Base-by-base conservation (phyloP, 148 eudicot species). In the Camellia japonica region DNA sequence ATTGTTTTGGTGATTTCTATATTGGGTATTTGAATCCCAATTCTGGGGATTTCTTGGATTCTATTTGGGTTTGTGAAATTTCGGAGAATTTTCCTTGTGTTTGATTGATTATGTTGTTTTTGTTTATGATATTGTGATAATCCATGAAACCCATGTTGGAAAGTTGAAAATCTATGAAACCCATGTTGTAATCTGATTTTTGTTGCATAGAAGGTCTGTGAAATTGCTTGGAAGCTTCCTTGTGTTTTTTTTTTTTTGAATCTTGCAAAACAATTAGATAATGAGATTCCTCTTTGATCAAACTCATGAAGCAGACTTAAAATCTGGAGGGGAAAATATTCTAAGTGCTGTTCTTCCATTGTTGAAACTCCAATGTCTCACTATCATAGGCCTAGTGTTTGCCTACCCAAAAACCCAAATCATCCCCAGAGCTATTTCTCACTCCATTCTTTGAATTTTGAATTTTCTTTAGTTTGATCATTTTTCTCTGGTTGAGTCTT, bases 361-460 rank as follows among this genome's bases (percentile, higher is more conserved):
- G 64, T 66, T 95, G 84, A 95, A 93, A 75, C 92, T 94, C 12
- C 82, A 93, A 6, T 38, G 85, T 71, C 80, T 95, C 41, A 83
- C 94, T 59, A 79, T 89, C 30, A 82, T 93, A 41, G 98, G 98
- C 20, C 85, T 91, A 2, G 49, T 93, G 56, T 83, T 95, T 59
- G 94, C 94, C 47, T 83, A 90, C 74, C 95, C 91, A 12, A 90
- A 86, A 76, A 85, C 88, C 61, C 87, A 93, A 59, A 89, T 95
- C 54, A 84, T 95, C 76, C 98, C 97, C 54, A 93, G 81, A 85
- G 85, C 88, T 5, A 95, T 96, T 41, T 93, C n/a, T n/a, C n/a
- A n/a, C n/a, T n/a, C n/a, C n/a, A n/a, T n/a, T n/a, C n/a, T n/a
- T n/a, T n/a, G n/a, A n/a, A n/a, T n/a, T n/a, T n/a, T n/a, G n/a